Percentiles rank a stretch among this genome's conserved stretches.
Conservation (phyloP, 352 stramenopile genomes). For the Pythium grandisporangium region DNA sequence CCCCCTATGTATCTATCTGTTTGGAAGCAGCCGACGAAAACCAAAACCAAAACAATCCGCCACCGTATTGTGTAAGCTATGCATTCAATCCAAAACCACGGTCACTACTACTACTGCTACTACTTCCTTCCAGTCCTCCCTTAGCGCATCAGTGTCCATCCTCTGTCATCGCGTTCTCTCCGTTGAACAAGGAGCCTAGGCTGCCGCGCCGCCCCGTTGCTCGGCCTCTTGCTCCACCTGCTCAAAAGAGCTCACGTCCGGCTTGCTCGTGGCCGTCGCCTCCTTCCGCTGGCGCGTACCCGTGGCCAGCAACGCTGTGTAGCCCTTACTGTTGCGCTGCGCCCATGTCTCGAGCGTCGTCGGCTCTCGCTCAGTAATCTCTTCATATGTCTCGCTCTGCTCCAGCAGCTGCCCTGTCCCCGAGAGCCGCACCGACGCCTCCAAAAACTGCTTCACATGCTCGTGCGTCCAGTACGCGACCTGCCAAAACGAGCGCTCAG, state of each 20-base stretch:
- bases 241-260: conserved; percentile 1
- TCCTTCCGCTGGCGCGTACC: conserved; percentile 1
- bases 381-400: conserved; percentile 31
- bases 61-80: conserved; percentile 4
- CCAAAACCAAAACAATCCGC: too few species aligned
- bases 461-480: conserved; percentile 15
- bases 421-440: conserved; percentile 12
- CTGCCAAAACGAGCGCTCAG: conserved; percentile 10
- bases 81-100: neutral
- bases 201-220: neutral
- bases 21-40: too few species aligned
- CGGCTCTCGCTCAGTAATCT: conserved; percentile 41
- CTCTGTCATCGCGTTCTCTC: too few species aligned
- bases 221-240: conserved; percentile 1
- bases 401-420: conserved; percentile 10
- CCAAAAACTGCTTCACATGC: conserved; percentile 16
- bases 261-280: neutral
- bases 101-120: too few species aligned
- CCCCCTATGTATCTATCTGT: too few species aligned
- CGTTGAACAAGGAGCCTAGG: neutral
- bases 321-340: conserved; percentile 29
- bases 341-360: conserved; percentile 49
- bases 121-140: too few species aligned
- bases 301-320: conserved; percentile 25
- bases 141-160: too few species aligned